These are phyloP conservation scores for Acanthamoeba triangularis DNA, from an alignment of 208 protist species.

Conservation along the genomic window DNA sequence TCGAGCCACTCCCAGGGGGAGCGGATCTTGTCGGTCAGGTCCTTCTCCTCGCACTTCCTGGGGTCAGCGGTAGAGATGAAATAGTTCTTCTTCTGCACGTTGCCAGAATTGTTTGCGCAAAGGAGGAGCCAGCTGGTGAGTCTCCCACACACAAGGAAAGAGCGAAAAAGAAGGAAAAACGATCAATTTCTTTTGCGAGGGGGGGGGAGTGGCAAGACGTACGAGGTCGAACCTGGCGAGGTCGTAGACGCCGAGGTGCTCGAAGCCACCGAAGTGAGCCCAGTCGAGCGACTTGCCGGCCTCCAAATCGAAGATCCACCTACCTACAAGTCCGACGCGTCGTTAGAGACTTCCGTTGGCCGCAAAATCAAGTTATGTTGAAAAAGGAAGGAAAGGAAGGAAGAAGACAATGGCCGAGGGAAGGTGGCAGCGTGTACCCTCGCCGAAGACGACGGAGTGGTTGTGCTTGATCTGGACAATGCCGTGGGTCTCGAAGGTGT, in stretches of 20 bases:
- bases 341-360: neutral
- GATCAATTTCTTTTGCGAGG: neutral
- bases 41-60: neutral
- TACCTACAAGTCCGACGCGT: neutral
- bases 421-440: neutral
- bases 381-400: neutral
- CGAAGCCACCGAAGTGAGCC: constrained; percentile 50
- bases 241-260: constrained; percentile 44
- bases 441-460: constrained; percentile 31
- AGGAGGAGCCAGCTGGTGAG: neutral
- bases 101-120: neutral
- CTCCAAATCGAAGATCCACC: neutral
- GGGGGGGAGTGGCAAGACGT: neutral
- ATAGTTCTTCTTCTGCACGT: constrained; percentile 62
- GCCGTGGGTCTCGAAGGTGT: constrained; percentile 28
- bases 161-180: neutral
- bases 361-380: too few species aligned
- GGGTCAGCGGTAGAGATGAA: constrained; percentile 18
- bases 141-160: neutral
- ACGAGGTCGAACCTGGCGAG: constrained; percentile 36
- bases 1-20: constrained; percentile 45
- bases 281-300: constrained; percentile 19
- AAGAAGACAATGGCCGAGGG: neutral
- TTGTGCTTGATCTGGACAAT: constrained; percentile 50
- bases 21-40: constrained; percentile 12